These are phyloP conservation scores for Aspergillus cristatus DNA, from an alignment of 495 filamentous ascomycete genomes.

Conservation along the genomic window DNA sequence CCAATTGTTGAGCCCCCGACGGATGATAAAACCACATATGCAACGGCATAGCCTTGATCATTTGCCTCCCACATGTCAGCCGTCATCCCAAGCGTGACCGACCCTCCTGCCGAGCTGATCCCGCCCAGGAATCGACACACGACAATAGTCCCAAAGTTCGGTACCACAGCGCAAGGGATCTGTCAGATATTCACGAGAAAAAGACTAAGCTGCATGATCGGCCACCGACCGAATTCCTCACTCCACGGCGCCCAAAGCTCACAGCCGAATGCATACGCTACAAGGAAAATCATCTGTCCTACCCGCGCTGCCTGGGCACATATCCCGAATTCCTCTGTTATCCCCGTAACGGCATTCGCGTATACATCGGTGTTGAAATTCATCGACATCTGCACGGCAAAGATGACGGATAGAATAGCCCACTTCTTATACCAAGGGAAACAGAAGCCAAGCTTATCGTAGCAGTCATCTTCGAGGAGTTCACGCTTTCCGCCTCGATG, in stretches of 20 bases:
- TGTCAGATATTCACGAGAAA: constrained; percentile 68
- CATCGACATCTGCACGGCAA: constrained; percentile 72
- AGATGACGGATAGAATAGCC: constrained; percentile 63
- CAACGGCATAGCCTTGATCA: constrained; percentile 57
- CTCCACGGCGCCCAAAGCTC: constrained; percentile 79
- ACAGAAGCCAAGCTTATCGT: constrained; percentile 54
- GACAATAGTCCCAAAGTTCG: constrained; percentile 58
- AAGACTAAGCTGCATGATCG: constrained; percentile 60
- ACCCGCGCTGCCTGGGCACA: constrained; percentile 54
- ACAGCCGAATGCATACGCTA: constrained; percentile 70
- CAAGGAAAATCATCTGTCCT: constrained; percentile 64
- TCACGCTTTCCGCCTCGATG: constrained; percentile 41
- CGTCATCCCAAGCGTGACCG: constrained; percentile 74
- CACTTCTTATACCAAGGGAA: constrained; percentile 64
- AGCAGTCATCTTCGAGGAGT: constrained; percentile 52
- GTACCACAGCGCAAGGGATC: constrained; percentile 60
- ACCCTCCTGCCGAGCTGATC: constrained; percentile 64
- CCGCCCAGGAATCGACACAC: constrained; percentile 62
- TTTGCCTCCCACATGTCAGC: constrained; percentile 72
- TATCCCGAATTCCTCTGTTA: constrained; percentile 54
- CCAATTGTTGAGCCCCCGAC: constrained; percentile 65
- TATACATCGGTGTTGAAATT: constrained; percentile 76
- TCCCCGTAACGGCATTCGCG: constrained; percentile 51
- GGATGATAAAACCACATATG: constrained; percentile 66
- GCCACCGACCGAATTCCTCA: constrained; percentile 69